phyloP scores from a whole-genome alignment of 2,329 filamentous ascomycete genomes.

The Aphanocladium album region DNA sequence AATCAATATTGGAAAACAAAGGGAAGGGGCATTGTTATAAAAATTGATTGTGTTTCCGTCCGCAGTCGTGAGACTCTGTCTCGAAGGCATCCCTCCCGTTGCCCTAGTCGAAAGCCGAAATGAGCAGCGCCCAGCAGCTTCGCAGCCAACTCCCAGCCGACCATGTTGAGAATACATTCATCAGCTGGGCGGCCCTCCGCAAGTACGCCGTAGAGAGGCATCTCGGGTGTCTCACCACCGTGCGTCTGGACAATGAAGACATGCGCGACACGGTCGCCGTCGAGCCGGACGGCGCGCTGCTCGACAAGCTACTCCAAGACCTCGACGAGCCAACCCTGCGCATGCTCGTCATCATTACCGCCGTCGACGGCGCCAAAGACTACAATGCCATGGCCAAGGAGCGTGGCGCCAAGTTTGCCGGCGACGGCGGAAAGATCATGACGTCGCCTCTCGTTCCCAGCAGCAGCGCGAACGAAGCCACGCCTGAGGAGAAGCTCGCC shows the following conservation, averaged over 20 bases:
- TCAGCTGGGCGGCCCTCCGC: neutral
- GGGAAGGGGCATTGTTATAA: too few species aligned
- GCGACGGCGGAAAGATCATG: constrained; percentile 1
- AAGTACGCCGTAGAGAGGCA: neutral
- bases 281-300: neutral
- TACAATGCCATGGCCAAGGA: neutral
- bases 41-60: too few species aligned
- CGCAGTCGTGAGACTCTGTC: too few species aligned
- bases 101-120: neutral
- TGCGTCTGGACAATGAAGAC: neutral
- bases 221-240: neutral
- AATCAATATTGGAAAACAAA: too few species aligned
- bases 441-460: neutral
- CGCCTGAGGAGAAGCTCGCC: neutral
- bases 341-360: neutral
- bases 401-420: neutral
- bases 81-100: too few species aligned
- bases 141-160: neutral
- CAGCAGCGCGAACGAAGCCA: neutral
- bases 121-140: neutral
- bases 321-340: neutral
- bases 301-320: neutral
- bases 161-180: neutral
- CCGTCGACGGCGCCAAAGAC: neutral
- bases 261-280: neutral